Base-by-base conservation (phyloP, 768 basidiomycete species). In the Mycena haematopus region DNA sequence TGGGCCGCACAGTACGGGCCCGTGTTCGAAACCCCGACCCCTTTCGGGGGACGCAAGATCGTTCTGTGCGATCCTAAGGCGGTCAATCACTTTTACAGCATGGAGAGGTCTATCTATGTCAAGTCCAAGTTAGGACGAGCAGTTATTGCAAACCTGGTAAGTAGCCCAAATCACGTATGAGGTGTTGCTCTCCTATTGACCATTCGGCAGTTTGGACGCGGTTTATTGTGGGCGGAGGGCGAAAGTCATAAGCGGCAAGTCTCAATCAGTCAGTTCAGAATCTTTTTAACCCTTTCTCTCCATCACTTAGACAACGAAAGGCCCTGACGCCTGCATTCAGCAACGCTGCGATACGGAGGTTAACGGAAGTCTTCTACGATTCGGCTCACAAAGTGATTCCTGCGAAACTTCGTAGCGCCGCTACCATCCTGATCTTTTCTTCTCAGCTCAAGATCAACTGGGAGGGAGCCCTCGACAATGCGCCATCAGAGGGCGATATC, bases 261-360 rank as follows among this genome's bases (percentile, higher is more conserved):
- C 29, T 14, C 24, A 19, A 25, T 27, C 9, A 15, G 2, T 24
- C 1, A n/a, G n/a, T n/a, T n/a, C n/a, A n/a, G n/a, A n/a, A n/a
- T n/a, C n/a, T n/a, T n/a, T n/a, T n/a, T n/a, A n/a, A n/a, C n/a
- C n/a, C n/a, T n/a, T n/a, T n/a, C n/a, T n/a, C 14, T 11, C 14
- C n/a, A 13, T 10, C 27, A 13, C 19, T n/a, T n/a, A 73, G 79
- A 53, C 79, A 77, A 45, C 73, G 80, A 9, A 79, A 77, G 54
- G 71, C 76, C 0, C 59, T 81, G 36, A 74, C 78, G 0, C 79
- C 79, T 0, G 80, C 75, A 0, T 82, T 82, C 69, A 79, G 76
- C 62, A 80, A 75, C 44, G 66, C 75, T 3, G 78, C 80, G 0
- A 75, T 82, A 52, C 74, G 78, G 3, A 69, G 72, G 35, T 58